Percentiles rank a stretch among this genome's conserved stretches.
phyloP scores from a whole-genome alignment of 2,329 filamentous ascomycete species.

The Fusarium haematococcum region DNA sequence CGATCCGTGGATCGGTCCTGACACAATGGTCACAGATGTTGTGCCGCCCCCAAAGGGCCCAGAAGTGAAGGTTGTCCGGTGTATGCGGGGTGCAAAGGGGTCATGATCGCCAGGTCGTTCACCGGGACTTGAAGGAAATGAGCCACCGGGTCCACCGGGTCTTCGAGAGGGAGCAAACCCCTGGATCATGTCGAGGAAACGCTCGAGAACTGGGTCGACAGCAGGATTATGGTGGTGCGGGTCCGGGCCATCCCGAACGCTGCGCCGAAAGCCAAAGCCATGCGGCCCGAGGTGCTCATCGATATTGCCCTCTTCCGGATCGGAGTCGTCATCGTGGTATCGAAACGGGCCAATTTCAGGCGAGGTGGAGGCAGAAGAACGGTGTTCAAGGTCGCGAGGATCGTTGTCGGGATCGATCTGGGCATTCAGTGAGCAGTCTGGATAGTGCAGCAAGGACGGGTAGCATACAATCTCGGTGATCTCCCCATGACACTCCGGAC shows the following conservation, averaged over 20 bases:
- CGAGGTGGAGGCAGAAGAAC: constrained; percentile 45
- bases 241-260: constrained; percentile 45
- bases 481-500: constrained; percentile 82
- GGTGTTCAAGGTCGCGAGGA: constrained; percentile 61
- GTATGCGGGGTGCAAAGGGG: constrained; percentile 47
- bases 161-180: constrained; percentile 47
- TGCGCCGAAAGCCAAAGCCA: constrained; percentile 56
- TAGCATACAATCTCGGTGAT: constrained; percentile 85
- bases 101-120: constrained; percentile 27
- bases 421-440: neutral
- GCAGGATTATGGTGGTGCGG: constrained; percentile 47
- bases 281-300: constrained; percentile 62
- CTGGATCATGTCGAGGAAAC: constrained; percentile 60
- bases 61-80: constrained; percentile 53
- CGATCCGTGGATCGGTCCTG: constrained; percentile 48
- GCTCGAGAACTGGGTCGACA: constrained; percentile 53
- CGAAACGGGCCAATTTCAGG: constrained; percentile 44
- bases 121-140: constrained; percentile 25
- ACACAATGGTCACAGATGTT: constrained; percentile 63
- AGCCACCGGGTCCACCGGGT: constrained; percentile 7
- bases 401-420: constrained; percentile 70
- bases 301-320: constrained; percentile 70
- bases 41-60: constrained; percentile 54
- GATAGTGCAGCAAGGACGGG: neutral
- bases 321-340: constrained; percentile 57